These are phyloP conservation scores for Botryosphaeria dothidea DNA, from an alignment of 2,329 filamentous ascomycete species.

Conservation along the genomic window DNA sequence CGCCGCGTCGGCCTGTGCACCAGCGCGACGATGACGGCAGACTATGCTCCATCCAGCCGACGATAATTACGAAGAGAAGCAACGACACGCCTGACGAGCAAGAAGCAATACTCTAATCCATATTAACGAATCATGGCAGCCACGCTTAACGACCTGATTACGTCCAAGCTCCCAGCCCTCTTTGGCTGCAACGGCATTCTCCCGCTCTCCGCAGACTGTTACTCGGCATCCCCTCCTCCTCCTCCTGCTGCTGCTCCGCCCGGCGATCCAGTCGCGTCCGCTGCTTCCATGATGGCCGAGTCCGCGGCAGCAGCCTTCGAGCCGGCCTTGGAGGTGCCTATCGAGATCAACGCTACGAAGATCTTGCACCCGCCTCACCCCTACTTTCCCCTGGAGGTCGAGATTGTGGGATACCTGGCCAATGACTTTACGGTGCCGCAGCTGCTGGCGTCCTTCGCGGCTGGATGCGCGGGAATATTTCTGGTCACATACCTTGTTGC, in stretches of 20 bases:
- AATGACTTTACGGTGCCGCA: conserved; percentile 63
- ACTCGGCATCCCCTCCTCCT: neutral
- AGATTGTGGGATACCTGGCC: conserved; percentile 63
- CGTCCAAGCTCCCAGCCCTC: conserved; percentile 2
- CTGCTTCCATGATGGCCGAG: neutral
- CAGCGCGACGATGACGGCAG: conserved; percentile 6
- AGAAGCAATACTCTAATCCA: neutral
- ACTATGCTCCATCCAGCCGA: conserved; percentile 11
- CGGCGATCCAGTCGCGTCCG: neutral
- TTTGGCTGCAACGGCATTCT: conserved; percentile 19
- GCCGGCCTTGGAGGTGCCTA: neutral
- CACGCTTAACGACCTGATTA: conserved; percentile 10
- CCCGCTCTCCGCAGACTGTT: conserved; percentile 11
- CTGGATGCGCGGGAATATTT: conserved; percentile 60
- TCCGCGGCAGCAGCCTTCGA: conserved; percentile 6
- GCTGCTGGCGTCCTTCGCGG: conserved; percentile 62
- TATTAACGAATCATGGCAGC: conserved; percentile 7
- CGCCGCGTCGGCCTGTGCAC: neutral
- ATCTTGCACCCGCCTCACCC: conserved; percentile 52
- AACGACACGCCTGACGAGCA: conserved; percentile 7
- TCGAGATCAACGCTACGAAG: conserved; percentile 4
- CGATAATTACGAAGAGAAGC: neutral
- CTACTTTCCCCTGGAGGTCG: conserved; percentile 68
- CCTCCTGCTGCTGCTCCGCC: neutral
- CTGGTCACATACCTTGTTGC: conserved; percentile 56